A percentile compares a stretch with the other conserved stretches of the same genome.
Conservation (phyloP, 352 stramenopile genomes). For the Pythium aphanidermatum region DNA sequence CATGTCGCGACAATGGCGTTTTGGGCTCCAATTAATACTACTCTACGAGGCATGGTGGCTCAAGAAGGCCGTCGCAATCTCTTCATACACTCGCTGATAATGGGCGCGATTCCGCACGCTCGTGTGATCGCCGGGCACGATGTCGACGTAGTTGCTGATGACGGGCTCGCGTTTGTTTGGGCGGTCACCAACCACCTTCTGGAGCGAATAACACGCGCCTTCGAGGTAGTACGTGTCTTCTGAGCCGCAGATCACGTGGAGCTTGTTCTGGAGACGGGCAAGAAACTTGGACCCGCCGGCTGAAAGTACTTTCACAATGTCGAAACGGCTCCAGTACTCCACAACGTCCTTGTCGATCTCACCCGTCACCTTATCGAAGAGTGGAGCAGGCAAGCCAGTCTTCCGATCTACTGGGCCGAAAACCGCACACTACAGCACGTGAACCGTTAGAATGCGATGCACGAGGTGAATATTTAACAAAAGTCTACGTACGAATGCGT, state of each 20-base stretch:
- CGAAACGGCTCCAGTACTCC: slow-evolving; percentile 50
- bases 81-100: slow-evolving; percentile 52
- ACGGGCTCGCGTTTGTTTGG: slow-evolving; percentile 9
- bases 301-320: slow-evolving; percentile 55
- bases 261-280: slow-evolving; percentile 41
- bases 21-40: not conserved
- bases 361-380: slow-evolving; percentile 72
- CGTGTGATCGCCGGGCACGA: slow-evolving; percentile 68
- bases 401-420: slow-evolving; percentile 44
- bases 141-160: slow-evolving; percentile 57
- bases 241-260: slow-evolving; percentile 65
- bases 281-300: slow-evolving; percentile 30
- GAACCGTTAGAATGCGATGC: too few species aligned
- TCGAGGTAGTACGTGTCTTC: slow-evolving; percentile 81
- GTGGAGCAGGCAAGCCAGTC: slow-evolving; percentile 45
- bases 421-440: slow-evolving; percentile 37
- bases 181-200: slow-evolving; percentile 35
- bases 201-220: slow-evolving; percentile 51
- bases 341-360: slow-evolving; percentile 56
- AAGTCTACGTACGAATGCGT: slow-evolving; percentile 56
- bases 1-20: too few species aligned
- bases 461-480: too few species aligned
- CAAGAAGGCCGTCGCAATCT: slow-evolving; percentile 39
- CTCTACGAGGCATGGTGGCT: not conserved
- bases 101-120: slow-evolving; percentile 60